Conservation (phyloP, 2,329 filamentous ascomycete species). For the Microdochium trichocladiopsis region DNA sequence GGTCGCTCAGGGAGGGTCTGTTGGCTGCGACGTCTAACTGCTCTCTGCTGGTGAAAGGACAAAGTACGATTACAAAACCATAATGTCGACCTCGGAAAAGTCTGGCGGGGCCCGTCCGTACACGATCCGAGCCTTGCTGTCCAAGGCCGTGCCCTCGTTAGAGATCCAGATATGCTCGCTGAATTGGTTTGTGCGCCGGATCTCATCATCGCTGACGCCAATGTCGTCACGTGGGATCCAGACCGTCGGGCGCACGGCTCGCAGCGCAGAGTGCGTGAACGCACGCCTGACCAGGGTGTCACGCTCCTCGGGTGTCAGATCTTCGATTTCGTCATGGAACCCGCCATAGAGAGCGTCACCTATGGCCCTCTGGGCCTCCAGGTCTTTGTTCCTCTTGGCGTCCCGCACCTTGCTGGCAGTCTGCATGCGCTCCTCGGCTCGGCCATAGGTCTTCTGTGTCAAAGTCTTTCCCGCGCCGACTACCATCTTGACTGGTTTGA, state of each 20-base stretch:
- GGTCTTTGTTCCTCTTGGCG: slow-evolving; percentile 47
- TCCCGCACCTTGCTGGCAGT: slow-evolving; percentile 40
- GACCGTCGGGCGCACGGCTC: slow-evolving; percentile 77
- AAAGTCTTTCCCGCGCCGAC: slow-evolving; percentile 41
- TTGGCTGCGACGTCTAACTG: no score
- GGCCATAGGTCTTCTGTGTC: slow-evolving; percentile 35
- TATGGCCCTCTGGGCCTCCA: slow-evolving; percentile 67
- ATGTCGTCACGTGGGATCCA: slow-evolving; percentile 93
- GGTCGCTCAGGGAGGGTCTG: no score
- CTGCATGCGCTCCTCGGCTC: slow-evolving; percentile 28
- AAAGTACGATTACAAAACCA: slow-evolving; percentile 52
- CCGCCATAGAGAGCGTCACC: slow-evolving; percentile 80
- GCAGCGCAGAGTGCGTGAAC: slow-evolving; percentile 83
- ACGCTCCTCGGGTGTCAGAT: slow-evolving; percentile 82
- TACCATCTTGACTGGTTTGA: slow-evolving; percentile 37
- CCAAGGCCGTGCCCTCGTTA: slow-evolving; percentile 83
- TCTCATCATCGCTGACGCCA: slow-evolving; percentile 87
- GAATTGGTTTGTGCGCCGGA: slow-evolving; percentile 67
- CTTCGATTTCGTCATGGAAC: slow-evolving; percentile 88
- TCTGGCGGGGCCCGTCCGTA: slow-evolving; percentile 83
- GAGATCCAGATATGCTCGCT: slow-evolving; percentile 86
- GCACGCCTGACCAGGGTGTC: slow-evolving; percentile 79
- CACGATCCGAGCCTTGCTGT: slow-evolving; percentile 74
- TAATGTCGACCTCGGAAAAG: slow-evolving; percentile 82
- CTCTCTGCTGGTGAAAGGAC: not conserved